These are phyloP conservation scores for Leccinum arenicola DNA, from an alignment of 768 basidiomycete species.

Conservation along the genomic window DNA sequence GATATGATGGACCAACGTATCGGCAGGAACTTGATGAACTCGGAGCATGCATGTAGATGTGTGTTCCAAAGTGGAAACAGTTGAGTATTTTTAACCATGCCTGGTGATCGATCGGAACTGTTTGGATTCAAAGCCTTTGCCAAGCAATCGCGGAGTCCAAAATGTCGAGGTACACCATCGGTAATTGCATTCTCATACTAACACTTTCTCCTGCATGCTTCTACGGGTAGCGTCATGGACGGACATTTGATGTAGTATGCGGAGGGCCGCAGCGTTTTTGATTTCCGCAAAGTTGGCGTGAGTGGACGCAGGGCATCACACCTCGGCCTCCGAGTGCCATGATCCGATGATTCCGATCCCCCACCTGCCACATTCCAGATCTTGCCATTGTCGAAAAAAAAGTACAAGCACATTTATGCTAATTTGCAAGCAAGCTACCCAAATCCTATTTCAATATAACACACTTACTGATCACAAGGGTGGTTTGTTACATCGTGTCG, in stretches of 20 bases:
- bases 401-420: neutral
- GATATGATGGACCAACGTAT: neutral
- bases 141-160: neutral
- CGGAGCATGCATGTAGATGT: neutral
- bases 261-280: neutral
- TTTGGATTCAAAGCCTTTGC: neutral
- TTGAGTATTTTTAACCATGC: neutral
- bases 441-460: neutral
- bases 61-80: neutral
- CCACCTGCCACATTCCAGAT: neutral
- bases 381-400: neutral
- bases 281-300: neutral
- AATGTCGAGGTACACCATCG: neutral
- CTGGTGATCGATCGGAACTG: neutral
- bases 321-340: neutral
- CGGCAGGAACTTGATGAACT: neutral
- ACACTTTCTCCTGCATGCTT: neutral
- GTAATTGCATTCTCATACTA: conserved; percentile 1
- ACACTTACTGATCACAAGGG: neutral
- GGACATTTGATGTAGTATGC: conserved; percentile 5
- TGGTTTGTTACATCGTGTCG: neutral
- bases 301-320: neutral
- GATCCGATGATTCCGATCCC: neutral
- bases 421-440: neutral
- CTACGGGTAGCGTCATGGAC: conserved; percentile 1